phyloP scores from a whole-genome alignment of 352 stramenopile genomes.

The Phytophthora cactorum region DNA sequence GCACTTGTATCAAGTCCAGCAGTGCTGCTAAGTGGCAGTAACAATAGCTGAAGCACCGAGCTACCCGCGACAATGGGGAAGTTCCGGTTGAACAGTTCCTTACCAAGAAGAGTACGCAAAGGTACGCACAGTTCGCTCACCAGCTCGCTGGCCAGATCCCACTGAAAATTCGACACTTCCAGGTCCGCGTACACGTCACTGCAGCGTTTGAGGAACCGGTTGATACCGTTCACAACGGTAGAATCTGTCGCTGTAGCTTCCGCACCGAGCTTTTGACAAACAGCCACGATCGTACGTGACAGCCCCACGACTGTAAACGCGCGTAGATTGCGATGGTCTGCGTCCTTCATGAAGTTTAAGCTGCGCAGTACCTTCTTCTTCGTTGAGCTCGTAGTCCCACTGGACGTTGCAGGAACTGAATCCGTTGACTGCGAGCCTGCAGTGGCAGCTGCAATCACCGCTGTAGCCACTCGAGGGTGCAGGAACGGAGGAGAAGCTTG shows the following conservation, averaged over 20 bases:
- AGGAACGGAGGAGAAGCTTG: slow-evolving; percentile 71
- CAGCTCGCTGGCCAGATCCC: slow-evolving; percentile 74
- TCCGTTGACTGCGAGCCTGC: slow-evolving; percentile 3
- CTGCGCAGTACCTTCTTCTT: slow-evolving; percentile 56
- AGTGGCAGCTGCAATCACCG: slow-evolving; percentile 58
- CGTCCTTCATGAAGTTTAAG: slow-evolving; percentile 53
- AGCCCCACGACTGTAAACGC: slow-evolving; percentile 73
- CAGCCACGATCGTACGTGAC: slow-evolving; percentile 60
- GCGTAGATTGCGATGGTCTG: slow-evolving; percentile 55
- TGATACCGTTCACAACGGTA: slow-evolving; percentile 53
- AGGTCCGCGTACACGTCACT: slow-evolving; percentile 75
- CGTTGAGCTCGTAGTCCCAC: slow-evolving; percentile 9
- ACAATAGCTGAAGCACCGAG: slow-evolving; percentile 70
- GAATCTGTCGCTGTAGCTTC: slow-evolving; percentile 48
- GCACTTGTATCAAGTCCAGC: slow-evolving; percentile 16
- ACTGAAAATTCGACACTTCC: slow-evolving; percentile 83
- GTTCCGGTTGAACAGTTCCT: slow-evolving; percentile 55
- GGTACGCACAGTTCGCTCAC: slow-evolving; percentile 73
- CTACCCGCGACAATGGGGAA: slow-evolving; percentile 63
- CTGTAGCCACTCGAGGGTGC: slow-evolving; percentile 60
- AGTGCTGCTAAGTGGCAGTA: slow-evolving; percentile 55
- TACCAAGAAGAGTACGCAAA: slow-evolving; percentile 57
- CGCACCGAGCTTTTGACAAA: slow-evolving; percentile 67
- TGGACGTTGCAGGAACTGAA: slow-evolving; percentile 20
- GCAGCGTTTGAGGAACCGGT: slow-evolving; percentile 71